These are phyloP conservation scores for Moelleriella libera DNA, from an alignment of 2,329 filamentous ascomycete genomes.

Conservation along the genomic window DNA sequence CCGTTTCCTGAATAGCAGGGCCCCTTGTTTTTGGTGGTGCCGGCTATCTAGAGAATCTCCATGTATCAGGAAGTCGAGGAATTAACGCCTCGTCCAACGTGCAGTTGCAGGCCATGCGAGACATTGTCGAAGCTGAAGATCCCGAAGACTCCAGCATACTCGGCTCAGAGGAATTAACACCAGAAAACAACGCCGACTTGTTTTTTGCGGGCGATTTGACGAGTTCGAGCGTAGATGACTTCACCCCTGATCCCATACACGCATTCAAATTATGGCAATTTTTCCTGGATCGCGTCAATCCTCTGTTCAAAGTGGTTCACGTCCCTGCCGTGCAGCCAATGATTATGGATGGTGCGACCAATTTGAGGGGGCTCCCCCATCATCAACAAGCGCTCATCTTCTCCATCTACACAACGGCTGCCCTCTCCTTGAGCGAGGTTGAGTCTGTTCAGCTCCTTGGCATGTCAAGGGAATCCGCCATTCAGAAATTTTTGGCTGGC, in stretches of 20 bases:
- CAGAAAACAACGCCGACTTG: constrained; percentile 37
- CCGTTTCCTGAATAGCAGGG: background rate
- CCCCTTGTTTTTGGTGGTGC: background rate
- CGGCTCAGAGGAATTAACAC: constrained; percentile 33
- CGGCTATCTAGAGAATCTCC: no score
- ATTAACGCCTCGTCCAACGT: background rate
- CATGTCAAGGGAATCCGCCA: constrained; percentile 31
- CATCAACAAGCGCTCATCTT: constrained; percentile 49
- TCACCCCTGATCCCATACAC: constrained; percentile 52
- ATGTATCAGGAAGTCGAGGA: background rate
- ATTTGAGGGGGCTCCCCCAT: constrained; percentile 38
- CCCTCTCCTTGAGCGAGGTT: constrained; percentile 36
- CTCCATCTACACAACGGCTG: constrained; percentile 49
- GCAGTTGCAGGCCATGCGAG: constrained; percentile 43
- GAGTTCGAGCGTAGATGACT: constrained; percentile 25
- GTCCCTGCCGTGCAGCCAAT: constrained; percentile 53
- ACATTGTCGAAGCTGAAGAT: constrained; percentile 37
- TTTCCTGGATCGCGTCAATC: constrained; percentile 62
- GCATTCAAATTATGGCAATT: constrained; percentile 62
- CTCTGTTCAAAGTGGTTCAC: constrained; percentile 58
- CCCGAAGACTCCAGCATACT: constrained; percentile 32
- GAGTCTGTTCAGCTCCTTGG: constrained; percentile 42
- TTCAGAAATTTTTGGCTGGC: constrained; percentile 36
- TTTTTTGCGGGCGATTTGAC: constrained; percentile 28
- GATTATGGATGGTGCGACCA: constrained; percentile 47